Conservation (phyloP, 2,329 filamentous ascomycete genomes). For the Pseudogymnoascus verrucosus region DNA sequence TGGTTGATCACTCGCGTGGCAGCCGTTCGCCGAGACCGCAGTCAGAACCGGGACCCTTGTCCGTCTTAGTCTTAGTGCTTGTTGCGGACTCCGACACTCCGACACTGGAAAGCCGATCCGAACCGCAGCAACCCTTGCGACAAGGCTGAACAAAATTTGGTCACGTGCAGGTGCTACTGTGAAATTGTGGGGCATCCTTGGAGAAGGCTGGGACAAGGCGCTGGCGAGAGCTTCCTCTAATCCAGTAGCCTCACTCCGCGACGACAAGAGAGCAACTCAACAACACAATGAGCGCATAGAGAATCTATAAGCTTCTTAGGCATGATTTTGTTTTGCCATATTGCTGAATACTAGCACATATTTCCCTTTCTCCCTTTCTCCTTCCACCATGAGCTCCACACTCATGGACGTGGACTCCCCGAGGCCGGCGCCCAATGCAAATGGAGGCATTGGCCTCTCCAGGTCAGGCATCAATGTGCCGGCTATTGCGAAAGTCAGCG, state of each 20-base stretch:
- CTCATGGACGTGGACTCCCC: slow-evolving; percentile 28
- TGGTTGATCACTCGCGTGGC: not conserved
- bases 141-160: not conserved
- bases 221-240: not conserved
- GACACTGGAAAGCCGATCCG: not conserved
- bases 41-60: slow-evolving; percentile 6
- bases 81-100: not conserved
- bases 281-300: not conserved
- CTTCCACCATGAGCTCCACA: slow-evolving; percentile 18
- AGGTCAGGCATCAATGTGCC: slow-evolving; percentile 16
- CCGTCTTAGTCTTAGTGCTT: not conserved
- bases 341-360: not conserved
- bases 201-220: slow-evolving; percentile 6
- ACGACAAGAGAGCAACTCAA: not conserved
- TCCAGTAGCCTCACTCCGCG: not conserved
- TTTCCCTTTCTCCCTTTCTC: not conserved
- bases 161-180: not conserved
- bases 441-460: slow-evolving; percentile 19
- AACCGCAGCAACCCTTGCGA: not conserved
- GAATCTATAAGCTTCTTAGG: not conserved
- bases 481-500: slow-evolving; percentile 58
- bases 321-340: not conserved
- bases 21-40: slow-evolving; percentile 1
- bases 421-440: slow-evolving; percentile 6
- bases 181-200: not conserved